phyloP scores from a whole-genome alignment of 768 basidiomycete genomes.

The Hygrophoropsis aurantiaca region DNA sequence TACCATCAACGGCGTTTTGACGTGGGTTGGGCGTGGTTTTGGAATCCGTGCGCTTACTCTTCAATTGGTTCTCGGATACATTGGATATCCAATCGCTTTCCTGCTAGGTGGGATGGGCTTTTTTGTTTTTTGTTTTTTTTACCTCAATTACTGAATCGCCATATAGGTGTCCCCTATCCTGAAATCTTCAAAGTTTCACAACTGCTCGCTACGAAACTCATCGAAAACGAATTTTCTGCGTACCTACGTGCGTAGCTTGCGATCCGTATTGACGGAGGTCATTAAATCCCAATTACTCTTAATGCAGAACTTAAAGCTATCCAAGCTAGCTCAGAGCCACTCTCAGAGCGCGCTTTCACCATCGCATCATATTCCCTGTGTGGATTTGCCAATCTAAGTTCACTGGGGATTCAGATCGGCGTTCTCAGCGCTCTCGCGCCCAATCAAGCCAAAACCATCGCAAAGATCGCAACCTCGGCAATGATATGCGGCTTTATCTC shows the following conservation, averaged over 20 bases:
- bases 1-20: slow-evolving; percentile 79
- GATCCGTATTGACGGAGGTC: neutral
- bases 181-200: slow-evolving; percentile 82
- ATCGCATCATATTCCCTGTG: slow-evolving; percentile 88
- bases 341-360: slow-evolving; percentile 73
- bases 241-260: slow-evolving; percentile 51
- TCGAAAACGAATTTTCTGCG: slow-evolving; percentile 86
- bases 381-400: slow-evolving; percentile 87
- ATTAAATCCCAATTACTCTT: neutral
- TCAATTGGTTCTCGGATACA: slow-evolving; percentile 80
- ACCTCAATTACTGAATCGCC: slow-evolving; percentile 1
- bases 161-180: slow-evolving; percentile 66
- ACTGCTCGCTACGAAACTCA: slow-evolving; percentile 82
- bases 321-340: slow-evolving; percentile 47
- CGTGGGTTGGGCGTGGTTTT: slow-evolving; percentile 87
- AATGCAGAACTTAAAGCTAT: slow-evolving; percentile 41
- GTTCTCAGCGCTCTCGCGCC: slow-evolving; percentile 72
- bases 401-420: slow-evolving; percentile 84
- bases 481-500: slow-evolving; percentile 72
- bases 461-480: slow-evolving; percentile 63
- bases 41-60: slow-evolving; percentile 81
- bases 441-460: slow-evolving; percentile 67
- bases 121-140: neutral
- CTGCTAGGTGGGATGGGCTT: slow-evolving; percentile 46
- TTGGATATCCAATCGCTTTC: slow-evolving; percentile 87